Evolutionary conservation across 2,329 filamentous ascomycete genomes (phyloP).

Genomic region (Colletotrichum higginsianum): DNA sequence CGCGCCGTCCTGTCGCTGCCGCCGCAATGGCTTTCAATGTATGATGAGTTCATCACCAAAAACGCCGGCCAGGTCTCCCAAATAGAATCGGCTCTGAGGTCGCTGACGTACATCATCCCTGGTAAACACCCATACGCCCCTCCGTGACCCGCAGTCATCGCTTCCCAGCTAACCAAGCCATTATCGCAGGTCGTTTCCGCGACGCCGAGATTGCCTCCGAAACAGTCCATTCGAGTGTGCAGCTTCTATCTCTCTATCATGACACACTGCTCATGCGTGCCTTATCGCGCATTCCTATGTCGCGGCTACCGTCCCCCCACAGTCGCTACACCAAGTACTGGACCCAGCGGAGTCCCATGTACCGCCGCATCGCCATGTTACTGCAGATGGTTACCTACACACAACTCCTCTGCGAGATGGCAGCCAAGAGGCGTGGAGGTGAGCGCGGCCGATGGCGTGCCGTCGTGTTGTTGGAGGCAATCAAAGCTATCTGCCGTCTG

Average conservation of each 20-base stretch:
- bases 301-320: conserved; percentile 70
- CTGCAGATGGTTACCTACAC: conserved; percentile 95
- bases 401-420: conserved; percentile 97
- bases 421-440: conserved; percentile 86
- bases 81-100: conserved; percentile 93
- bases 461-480: conserved; percentile 84
- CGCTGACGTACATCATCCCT: conserved; percentile 95
- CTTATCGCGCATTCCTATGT: conserved; percentile 71
- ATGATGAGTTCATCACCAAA: conserved; percentile 93
- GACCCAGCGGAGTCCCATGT: conserved; percentile 75
- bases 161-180: conserved; percentile 7
- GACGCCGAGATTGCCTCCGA: conserved; percentile 97
- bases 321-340: conserved; percentile 78
- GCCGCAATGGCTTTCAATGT: conserved; percentile 78
- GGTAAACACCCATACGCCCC: conserved; percentile 61
- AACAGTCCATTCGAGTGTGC: conserved; percentile 88
- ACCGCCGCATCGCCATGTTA: conserved; percentile 84
- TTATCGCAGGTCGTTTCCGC: conserved; percentile 79
- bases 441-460: conserved; percentile 88
- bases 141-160: neutral
- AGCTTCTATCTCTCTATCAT: conserved; percentile 93
- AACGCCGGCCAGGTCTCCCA: conserved; percentile 95
- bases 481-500: conserved; percentile 89
- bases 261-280: conserved; percentile 83
- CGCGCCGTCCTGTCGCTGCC: conserved; percentile 67